Base-by-base conservation (phyloP, 306 rosid species). In the Vachellia collinsii region DNA sequence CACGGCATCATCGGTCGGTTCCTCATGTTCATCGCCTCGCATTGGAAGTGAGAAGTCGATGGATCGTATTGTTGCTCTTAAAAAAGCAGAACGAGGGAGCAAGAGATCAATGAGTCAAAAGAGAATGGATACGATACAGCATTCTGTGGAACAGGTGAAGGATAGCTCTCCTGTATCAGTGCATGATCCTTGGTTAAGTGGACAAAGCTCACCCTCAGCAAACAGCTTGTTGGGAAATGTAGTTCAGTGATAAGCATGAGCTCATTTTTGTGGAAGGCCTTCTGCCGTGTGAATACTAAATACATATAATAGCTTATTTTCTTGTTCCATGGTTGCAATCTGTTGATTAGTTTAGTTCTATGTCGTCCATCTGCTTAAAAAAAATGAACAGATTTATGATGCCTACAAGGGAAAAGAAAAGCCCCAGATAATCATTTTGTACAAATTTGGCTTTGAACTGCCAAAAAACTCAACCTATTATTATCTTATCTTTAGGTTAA, bases 131-230 rank as follows among this genome's bases (percentile, higher is more conserved):
- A 82, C 69, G 43, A 48, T 77, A 70, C 68, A 88, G 77, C 84
- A 86, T 14, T 66, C 89, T 11, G 17, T 75, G 88, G 91, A 76
- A 64, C 92, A 87, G 76, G 88, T 85, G 77, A 85, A 83, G 69
- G 98, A 96, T 65, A 83, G 83, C 83, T 95, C 99, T 63, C 98
- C 99, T 74, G 92, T 90, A 76, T 96, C 97, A 20, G 92, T 96
- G 63, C 96, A 93, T 8, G 94, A 92, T 80, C 97, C 93, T 75
- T 96, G 99, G 99, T 86, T 91, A 17, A 96, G 98, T 86, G 94
- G 87, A 76, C 94, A 86, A 14, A 93, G 99, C 89, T 93, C 99
- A 72, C 97, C 98, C 78, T 96, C 99, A 80, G 73, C 98, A 75
- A 96, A 88, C 82, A 92, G 94, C 86, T 88, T 93, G 86, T 81